Percentiles rank a stretch among this genome's conserved stretches.
phyloP scores from a whole-genome alignment of 495 filamentous ascomycete genomes.

The Penicillium soppii region DNA sequence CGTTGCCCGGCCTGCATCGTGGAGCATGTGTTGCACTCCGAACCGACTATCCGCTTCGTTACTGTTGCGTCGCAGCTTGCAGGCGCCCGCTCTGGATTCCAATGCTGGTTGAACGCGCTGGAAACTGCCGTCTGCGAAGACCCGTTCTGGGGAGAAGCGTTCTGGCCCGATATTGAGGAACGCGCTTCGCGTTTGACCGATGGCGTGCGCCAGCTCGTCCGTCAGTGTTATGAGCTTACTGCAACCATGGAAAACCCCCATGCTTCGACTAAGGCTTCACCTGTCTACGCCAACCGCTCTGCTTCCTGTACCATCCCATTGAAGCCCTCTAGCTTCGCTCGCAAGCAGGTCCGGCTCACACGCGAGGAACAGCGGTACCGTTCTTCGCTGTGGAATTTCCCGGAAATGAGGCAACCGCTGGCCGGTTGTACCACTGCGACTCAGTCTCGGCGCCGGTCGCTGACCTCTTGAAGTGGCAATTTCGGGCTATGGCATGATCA shows the following conservation, averaged over 20 bases:
- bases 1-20: constrained; percentile 60
- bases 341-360: constrained; percentile 30
- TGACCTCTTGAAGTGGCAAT: constrained; percentile 22
- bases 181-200: constrained; percentile 50
- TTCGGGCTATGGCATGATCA: background rate
- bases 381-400: constrained; percentile 24
- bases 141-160: constrained; percentile 55
- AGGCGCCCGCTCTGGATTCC: constrained; percentile 47
- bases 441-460: constrained; percentile 25
- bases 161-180: constrained; percentile 55
- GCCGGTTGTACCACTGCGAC: constrained; percentile 14
- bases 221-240: constrained; percentile 52
- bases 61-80: constrained; percentile 55
- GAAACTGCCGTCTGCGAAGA: constrained; percentile 53
- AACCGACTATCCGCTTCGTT: constrained; percentile 58
- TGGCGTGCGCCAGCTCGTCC: constrained; percentile 53
- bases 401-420: constrained; percentile 25
- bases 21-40: constrained; percentile 52
- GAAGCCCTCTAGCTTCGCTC: constrained; percentile 32
- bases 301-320: constrained; percentile 25
- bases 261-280: constrained; percentile 19
- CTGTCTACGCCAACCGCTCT: constrained; percentile 16
- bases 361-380: constrained; percentile 36
- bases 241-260: constrained; percentile 28
- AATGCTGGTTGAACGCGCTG: constrained; percentile 55